A percentile compares a stretch with the other conserved stretches of the same genome.
Evolutionary conservation across 2,329 filamentous ascomycete species (phyloP).

Genomic region (Conoideocrella luteorostrata): DNA sequence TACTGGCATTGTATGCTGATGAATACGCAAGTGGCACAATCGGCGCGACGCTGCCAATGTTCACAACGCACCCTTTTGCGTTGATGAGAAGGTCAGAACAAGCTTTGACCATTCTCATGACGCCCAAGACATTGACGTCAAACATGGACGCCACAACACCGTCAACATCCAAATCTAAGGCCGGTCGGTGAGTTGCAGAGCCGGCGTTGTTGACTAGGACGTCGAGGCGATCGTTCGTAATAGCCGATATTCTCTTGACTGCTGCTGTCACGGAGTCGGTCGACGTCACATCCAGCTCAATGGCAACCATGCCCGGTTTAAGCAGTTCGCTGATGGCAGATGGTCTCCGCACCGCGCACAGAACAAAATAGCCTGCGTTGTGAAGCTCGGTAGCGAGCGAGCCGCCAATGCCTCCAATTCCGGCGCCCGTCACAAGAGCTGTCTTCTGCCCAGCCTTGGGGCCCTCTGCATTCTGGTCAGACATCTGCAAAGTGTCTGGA

Average conservation of each 20-base stretch:
- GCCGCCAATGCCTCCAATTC: constrained; percentile 20
- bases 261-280: constrained; percentile 19
- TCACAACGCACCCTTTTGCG: constrained; percentile 17
- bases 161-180: constrained; percentile 22
- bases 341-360: constrained; percentile 25
- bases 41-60: constrained; percentile 18
- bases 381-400: constrained; percentile 17
- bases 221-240: constrained; percentile 14
- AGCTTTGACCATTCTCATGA: constrained; percentile 17
- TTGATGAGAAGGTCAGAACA: constrained; percentile 15
- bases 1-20: constrained; percentile 17
- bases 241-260: constrained; percentile 9
- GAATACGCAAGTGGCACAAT: constrained; percentile 14
- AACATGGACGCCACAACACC: constrained; percentile 27
- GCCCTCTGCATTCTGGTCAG: neutral
- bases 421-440: constrained; percentile 7
- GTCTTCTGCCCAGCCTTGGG: constrained; percentile 4
- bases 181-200: constrained; percentile 17
- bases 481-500: neutral
- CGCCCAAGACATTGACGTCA: constrained; percentile 37
- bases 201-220: constrained; percentile 19
- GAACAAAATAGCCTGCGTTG: constrained; percentile 22
- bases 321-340: constrained; percentile 17
- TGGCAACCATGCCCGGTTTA: constrained; percentile 15
- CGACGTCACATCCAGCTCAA: constrained; percentile 27